Evolutionary conservation across 2,329 filamentous ascomycete genomes (phyloP).

Genomic region (Scopulariopsis brevicaulis): DNA sequence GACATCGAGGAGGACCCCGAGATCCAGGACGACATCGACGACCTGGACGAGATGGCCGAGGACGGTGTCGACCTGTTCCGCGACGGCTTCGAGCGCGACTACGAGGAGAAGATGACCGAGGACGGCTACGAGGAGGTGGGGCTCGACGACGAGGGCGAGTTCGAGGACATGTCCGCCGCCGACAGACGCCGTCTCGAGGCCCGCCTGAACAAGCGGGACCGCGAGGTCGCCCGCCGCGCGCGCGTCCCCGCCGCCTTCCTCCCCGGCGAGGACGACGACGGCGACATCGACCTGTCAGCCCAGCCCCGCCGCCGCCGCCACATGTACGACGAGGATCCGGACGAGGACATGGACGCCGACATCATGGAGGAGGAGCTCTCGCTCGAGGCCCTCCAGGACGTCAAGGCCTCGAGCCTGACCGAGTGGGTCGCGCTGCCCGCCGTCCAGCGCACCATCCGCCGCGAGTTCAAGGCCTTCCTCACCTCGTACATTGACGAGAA

Average conservation of each 20-base stretch:
- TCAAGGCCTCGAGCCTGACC: conserved; percentile 85
- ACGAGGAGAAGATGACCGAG: conserved; percentile 44
- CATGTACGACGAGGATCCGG: conserved; percentile 87
- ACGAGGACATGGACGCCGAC: conserved; percentile 84
- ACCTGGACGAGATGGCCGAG: conserved; percentile 72
- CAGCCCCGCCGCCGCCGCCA: conserved; percentile 79
- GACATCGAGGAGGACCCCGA: conserved; percentile 63
- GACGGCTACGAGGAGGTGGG: conserved; percentile 61
- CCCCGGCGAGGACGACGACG: conserved; percentile 74
- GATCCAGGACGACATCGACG: conserved; percentile 61
- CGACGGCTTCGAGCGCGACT: conserved; percentile 62
- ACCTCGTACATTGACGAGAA: conserved; percentile 90
- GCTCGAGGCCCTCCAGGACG: conserved; percentile 79
- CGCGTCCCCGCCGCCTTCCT: conserved; percentile 64
- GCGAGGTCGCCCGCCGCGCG: conserved; percentile 55
- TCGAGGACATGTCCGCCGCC: conserved; percentile 55
- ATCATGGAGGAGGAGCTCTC: conserved; percentile 95
- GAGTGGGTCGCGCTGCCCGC: conserved; percentile 90
- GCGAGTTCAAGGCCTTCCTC: conserved; percentile 95
- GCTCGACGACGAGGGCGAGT: conserved; percentile 70
- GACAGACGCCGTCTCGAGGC: conserved; percentile 60
- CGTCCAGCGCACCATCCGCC: conserved; percentile 84
- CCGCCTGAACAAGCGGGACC: conserved; percentile 62
- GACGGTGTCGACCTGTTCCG: conserved; percentile 72
- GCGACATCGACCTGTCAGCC: conserved; percentile 70